A percentile compares a stretch with the other conserved stretches of the same genome.
Conservation (phyloP, 1,139 yeast species). For the Debaryomycetaceae sp. region DNA sequence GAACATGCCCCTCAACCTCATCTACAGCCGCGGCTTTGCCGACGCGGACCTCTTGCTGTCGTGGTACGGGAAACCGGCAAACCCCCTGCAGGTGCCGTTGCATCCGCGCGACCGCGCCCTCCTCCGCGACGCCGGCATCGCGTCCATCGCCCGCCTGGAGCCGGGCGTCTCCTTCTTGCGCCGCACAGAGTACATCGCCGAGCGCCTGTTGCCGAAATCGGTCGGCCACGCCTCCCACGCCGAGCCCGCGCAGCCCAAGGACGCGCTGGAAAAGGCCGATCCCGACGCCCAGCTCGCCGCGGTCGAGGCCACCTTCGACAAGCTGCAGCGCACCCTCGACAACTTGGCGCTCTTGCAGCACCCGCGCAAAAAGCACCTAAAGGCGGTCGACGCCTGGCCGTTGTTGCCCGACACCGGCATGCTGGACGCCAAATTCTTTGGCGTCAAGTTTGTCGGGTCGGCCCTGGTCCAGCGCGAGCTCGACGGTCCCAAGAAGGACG, state of each 20-base stretch:
- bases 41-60: constrained; percentile 48
- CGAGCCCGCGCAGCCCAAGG: constrained; percentile 6
- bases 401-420: constrained; percentile 82
- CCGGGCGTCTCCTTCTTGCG: constrained; percentile 76
- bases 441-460: constrained; percentile 69
- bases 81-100: constrained; percentile 24
- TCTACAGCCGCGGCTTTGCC: constrained; percentile 57
- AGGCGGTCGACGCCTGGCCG: constrained; percentile 72
- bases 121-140: constrained; percentile 66
- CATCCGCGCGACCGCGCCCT: constrained; percentile 72
- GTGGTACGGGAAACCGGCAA: constrained; percentile 19
- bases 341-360: constrained; percentile 46
- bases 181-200: constrained; percentile 84
- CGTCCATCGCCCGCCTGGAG: constrained; percentile 37
- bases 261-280: constrained; percentile 28
- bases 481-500: constrained; percentile 25
- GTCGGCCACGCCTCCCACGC: constrained; percentile 6
- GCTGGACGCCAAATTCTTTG: constrained; percentile 67
- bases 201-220: constrained; percentile 15
- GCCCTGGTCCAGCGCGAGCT: constrained; percentile 50
- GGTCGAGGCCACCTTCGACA: constrained; percentile 71
- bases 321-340: constrained; percentile 37
- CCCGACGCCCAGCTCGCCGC: constrained; percentile 54
- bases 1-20: constrained; percentile 74
- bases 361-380: constrained; percentile 65